These are phyloP conservation scores for Diaporthe sp. DNA, from an alignment of 2,329 filamentous ascomycete species.

Conservation along the genomic window DNA sequence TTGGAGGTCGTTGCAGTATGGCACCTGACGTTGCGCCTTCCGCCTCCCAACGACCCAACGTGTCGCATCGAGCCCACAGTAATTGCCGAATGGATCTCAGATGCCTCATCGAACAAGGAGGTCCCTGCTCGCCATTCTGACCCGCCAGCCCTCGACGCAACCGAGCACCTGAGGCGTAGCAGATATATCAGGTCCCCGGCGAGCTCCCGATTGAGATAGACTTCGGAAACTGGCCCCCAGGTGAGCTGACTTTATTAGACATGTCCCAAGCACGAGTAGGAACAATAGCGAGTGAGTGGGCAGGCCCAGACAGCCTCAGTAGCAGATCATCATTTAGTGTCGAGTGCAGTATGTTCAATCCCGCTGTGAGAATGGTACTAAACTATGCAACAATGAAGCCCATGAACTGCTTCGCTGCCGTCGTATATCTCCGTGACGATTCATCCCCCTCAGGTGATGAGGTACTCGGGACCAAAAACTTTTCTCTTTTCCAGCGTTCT, in stretches of 20 bases:
- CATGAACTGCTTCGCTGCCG: constrained; percentile 13
- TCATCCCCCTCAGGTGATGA: not conserved
- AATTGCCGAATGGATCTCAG: constrained; percentile 26
- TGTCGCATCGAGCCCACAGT: constrained; percentile 28
- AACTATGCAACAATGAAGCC: constrained; percentile 39
- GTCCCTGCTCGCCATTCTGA: constrained; percentile 19
- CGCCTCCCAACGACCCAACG: not conserved
- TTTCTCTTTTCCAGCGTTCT: constrained; percentile 23
- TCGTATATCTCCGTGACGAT: constrained; percentile 6
- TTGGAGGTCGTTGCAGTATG: not conserved
- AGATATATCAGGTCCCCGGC: not conserved
- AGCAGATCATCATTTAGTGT: constrained; percentile 39
- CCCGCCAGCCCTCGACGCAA: constrained; percentile 11
- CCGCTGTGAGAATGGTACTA: constrained; percentile 20
- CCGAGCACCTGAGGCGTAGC: constrained; percentile 21
- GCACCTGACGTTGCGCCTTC: not conserved
- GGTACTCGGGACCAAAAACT: not conserved
- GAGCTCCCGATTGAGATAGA: not conserved
- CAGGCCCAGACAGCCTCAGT: not conserved
- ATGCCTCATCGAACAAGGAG: constrained; percentile 20
- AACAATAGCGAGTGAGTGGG: not conserved
- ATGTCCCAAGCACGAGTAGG: not conserved
- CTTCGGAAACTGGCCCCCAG: not conserved
- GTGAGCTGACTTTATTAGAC: too few species aligned
- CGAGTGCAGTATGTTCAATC: constrained; percentile 14